Evolutionary conservation across 1,284 basidiomycete species (phyloP).

Genomic region (Meripilus lineatus): DNA sequence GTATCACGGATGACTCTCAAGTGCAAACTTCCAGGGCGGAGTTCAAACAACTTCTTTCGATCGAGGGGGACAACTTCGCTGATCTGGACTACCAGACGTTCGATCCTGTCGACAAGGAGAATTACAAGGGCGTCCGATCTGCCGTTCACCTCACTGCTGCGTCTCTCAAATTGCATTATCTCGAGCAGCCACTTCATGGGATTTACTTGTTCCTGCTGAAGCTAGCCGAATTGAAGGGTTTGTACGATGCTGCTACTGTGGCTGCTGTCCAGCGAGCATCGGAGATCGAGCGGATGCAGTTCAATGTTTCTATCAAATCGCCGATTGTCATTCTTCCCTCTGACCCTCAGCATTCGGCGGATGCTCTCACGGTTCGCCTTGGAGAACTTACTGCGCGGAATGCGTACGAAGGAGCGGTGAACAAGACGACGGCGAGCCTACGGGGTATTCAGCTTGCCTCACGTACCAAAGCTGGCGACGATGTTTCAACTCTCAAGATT

Average conservation of each 20-base stretch:
- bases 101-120: conserved; percentile 58
- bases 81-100: conserved; percentile 96
- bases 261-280: conserved; percentile 91
- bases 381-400: conserved; percentile 91
- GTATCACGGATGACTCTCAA: conserved; percentile 76
- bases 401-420: conserved; percentile 57
- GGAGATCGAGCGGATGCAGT: conserved; percentile 88
- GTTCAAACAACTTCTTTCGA: conserved; percentile 89
- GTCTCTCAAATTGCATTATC: conserved; percentile 87
- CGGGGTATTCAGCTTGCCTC: conserved; percentile 85
- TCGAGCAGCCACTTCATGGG: conserved; percentile 84
- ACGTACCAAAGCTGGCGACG: conserved; percentile 47
- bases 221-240: conserved; percentile 86
- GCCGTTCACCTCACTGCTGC: conserved; percentile 84
- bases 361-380: conserved; percentile 78
- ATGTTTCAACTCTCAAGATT: conserved; percentile 68
- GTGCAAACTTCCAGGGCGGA: conserved; percentile 51
- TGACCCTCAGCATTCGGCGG: conserved; percentile 56
- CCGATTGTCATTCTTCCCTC: conserved; percentile 92
- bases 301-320: conserved; percentile 86
- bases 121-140: conserved; percentile 84
- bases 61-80: conserved; percentile 94
- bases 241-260: conserved; percentile 94
- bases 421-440: conserved; percentile 75
- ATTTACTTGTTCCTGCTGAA: conserved; percentile 85